Conservation (phyloP, 2,329 filamentous ascomycete species). For the Fusarium heterosporum region DNA sequence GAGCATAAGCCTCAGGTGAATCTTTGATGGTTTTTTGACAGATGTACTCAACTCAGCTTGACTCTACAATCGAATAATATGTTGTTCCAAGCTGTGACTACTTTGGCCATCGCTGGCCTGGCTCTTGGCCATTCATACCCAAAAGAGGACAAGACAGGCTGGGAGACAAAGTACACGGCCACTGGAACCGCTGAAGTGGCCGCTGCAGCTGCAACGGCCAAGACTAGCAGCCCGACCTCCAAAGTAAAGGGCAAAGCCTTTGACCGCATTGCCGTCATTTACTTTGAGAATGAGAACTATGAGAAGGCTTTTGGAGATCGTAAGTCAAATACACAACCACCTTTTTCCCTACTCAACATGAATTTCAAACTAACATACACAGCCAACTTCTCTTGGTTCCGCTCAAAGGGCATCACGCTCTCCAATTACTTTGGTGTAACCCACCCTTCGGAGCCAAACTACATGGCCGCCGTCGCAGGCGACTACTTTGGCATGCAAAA, state of each 20-base stretch:
- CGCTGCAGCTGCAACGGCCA: slow-evolving; percentile 69
- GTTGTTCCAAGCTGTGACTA: slow-evolving; percentile 38
- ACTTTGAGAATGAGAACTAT: slow-evolving; percentile 82
- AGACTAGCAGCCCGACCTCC: slow-evolving; percentile 69
- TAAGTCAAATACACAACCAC: slow-evolving; percentile 49
- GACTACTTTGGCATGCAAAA: slow-evolving; percentile 73
- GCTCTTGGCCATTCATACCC: slow-evolving; percentile 37
- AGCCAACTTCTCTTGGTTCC: slow-evolving; percentile 48
- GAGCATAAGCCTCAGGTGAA: background rate
- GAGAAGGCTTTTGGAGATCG: slow-evolving; percentile 72
- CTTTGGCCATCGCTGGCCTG: slow-evolving; percentile 46
- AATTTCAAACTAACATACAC: background rate
- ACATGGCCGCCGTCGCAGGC: slow-evolving; percentile 70
- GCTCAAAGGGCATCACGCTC: slow-evolving; percentile 48
- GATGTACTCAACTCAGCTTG: background rate
- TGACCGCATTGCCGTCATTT: slow-evolving; percentile 78
- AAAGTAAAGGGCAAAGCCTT: slow-evolving; percentile 77
- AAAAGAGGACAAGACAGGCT: slow-evolving; percentile 36
- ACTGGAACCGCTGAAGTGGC: slow-evolving; percentile 64
- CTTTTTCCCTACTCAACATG: fast-evolving
- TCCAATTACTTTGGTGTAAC: slow-evolving; percentile 64
- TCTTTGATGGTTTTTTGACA: background rate
- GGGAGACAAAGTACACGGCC: slow-evolving; percentile 61
- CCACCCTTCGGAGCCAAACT: slow-evolving; percentile 77
- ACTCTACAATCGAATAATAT: slow-evolving; percentile 4